Evolutionary conservation across 1,139 yeast genomes (phyloP), one percentile per base, ranked within the genome.

Genomic region (Yamadazyma taylorii): DNA sequence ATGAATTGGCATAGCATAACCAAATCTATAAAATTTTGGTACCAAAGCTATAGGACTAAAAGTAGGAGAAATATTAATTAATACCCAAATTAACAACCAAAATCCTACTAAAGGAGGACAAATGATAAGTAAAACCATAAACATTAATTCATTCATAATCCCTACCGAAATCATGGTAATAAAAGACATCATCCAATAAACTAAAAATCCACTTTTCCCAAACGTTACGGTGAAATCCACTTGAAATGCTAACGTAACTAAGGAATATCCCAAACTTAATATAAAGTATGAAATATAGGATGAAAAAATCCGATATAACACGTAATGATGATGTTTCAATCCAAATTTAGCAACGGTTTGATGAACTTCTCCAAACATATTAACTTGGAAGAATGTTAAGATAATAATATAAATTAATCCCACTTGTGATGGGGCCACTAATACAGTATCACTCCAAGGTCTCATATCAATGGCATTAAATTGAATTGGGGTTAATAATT

Each of bases 321-420:
- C 45, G 40, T 53, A 65, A 41, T 64, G 72, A 3, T 24, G 36
- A 10, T 44, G 45, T 34, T 64, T 66, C 10, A 70, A 42, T 3
- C 61, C 60, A 27, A 57, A 44, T 35, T 46, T 44, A 3, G 75
- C 63, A 35, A 82, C 68, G 24, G 65, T 55, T 42, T 59, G 60
- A 53, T 84, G 85, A 23, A 78, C 55, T 4, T 75, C 76, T 15
- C 65, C 67, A 54, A 81, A 80, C 54, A 82, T 71, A 41, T 78
- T 74, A 51, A 81, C 72, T 45, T 78, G 79, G 58, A 69, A 62
- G 42, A 70, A 65, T 11, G 95, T 79, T 39, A 85, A 61, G 57
- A 87, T 80, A 47, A 87, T 75, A 55, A 83, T 68, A 58, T 79
- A 86, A 58, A 87, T 84, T 40, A 84, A 68, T 34, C 95, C 95